A percentile compares a stretch with the other conserved stretches of the same genome.
Conservation (phyloP, 495 filamentous ascomycete species). For the Letharia columbiana region DNA sequence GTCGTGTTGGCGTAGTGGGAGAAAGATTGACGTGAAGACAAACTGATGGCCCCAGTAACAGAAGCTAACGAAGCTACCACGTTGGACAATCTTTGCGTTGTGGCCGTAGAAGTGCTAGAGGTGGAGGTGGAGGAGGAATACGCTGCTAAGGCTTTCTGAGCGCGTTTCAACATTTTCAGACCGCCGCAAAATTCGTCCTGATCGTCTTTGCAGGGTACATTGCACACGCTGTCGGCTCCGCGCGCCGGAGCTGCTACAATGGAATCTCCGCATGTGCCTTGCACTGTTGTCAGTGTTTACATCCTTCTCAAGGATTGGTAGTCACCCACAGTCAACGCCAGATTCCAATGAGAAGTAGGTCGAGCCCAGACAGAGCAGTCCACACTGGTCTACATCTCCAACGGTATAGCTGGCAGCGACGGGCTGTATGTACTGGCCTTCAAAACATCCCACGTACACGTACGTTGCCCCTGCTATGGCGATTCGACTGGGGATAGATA, state of each 20-base stretch:
- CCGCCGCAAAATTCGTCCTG: neutral
- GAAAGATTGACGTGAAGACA: neutral
- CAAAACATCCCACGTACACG: slow-evolving; percentile 1
- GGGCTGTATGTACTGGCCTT: slow-evolving; percentile 1
- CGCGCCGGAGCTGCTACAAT: neutral
- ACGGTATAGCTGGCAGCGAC: neutral
- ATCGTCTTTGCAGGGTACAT: neutral
- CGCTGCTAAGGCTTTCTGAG: neutral
- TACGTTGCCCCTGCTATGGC: neutral
- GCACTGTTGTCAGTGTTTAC: neutral
- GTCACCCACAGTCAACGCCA: neutral
- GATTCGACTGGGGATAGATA: neutral
- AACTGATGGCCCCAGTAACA: neutral
- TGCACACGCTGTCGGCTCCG: neutral
- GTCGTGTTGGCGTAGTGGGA: neutral
- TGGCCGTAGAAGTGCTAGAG: neutral
- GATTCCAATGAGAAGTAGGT: neutral
- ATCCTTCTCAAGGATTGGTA: neutral
- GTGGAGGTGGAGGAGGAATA: neutral
- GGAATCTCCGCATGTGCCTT: neutral
- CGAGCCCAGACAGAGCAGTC: neutral
- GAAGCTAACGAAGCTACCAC: neutral
- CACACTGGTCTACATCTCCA: neutral
- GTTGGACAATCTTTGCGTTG: neutral
- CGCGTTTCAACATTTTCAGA: neutral